phyloP scores from a whole-genome alignment of 768 basidiomycete genomes.

The Tricholoma saponaceum region DNA sequence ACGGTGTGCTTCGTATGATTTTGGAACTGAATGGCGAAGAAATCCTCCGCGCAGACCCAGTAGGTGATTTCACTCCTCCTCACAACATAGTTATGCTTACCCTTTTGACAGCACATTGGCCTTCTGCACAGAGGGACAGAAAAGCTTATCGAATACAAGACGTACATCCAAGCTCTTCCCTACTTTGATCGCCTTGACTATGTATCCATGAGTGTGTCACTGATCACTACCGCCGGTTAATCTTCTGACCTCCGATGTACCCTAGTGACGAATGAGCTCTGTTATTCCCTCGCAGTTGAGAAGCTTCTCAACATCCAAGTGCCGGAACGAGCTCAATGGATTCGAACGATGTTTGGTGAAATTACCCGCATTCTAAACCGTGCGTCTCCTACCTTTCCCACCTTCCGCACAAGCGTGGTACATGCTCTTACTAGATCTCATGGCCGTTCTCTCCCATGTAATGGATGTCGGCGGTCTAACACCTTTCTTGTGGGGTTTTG shows the following conservation, averaged over 20 bases:
- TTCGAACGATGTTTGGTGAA: conserved; percentile 94
- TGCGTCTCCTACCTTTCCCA: conserved; percentile 29
- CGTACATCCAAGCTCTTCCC: conserved; percentile 93
- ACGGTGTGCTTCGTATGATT: conserved; percentile 97
- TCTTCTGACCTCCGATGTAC: conserved; percentile 6
- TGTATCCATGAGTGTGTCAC: conserved; percentile 91
- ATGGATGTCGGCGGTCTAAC: conserved; percentile 99
- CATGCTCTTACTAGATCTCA: conserved; percentile 57
- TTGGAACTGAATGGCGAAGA: conserved; percentile 97
- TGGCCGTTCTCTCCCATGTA: conserved; percentile 93
- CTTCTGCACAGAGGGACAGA: conserved; percentile 97
- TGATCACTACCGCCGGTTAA: neutral
- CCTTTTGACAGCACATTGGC: conserved; percentile 71
- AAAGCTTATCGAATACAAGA: conserved; percentile 99
- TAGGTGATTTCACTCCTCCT: conserved; percentile 29
- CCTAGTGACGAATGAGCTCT: conserved; percentile 98
- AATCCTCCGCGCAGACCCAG: conserved; percentile 82
- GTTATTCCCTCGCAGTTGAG: conserved; percentile 96
- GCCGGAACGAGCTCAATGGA: conserved; percentile 97
- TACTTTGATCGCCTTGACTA: conserved; percentile 99
- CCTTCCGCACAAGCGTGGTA: neutral
- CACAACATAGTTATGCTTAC: conserved; percentile 1
- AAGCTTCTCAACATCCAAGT: conserved; percentile 97
- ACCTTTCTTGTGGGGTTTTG: conserved; percentile 99
- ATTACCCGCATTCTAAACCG: conserved; percentile 95